These are phyloP conservation scores for Gypsophila paniculata DNA, from an alignment of 179 eudicot species.

Conservation along the genomic window DNA sequence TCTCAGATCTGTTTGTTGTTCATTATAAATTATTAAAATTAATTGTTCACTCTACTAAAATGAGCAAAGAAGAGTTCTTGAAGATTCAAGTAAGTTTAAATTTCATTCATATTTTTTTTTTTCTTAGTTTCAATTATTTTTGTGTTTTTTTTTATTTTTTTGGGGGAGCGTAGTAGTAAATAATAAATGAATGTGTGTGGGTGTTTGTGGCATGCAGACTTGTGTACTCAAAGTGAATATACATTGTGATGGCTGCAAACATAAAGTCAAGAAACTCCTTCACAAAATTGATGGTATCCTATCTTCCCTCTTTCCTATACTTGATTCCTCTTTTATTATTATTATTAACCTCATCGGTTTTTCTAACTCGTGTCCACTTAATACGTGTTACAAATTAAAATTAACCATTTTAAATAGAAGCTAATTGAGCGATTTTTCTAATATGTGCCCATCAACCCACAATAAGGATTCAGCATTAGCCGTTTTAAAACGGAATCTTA, in stretches of 20 bases:
- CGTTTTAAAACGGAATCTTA: no score
- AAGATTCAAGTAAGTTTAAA: slow-evolving; percentile 46
- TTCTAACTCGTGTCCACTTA: no score
- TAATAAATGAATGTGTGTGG: background rate
- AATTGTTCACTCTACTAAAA: background rate
- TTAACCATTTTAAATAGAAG: no score
- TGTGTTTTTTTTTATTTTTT: background rate
- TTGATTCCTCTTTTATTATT: background rate
- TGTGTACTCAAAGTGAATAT: slow-evolving; percentile 52
- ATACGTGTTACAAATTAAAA: no score
- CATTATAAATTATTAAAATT: no score
- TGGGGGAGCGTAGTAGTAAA: background rate
- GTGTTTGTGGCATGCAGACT: slow-evolving; percentile 36
- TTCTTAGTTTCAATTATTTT: background rate
- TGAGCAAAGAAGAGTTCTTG: slow-evolving; percentile 52
- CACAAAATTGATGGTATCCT: slow-evolving; percentile 48
- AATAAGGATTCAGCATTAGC: no score
- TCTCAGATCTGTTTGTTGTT: background rate
- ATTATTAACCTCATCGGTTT: background rate
- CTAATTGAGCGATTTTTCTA: no score
- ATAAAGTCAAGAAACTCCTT: slow-evolving; percentile 46
- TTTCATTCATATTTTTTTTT: no score
- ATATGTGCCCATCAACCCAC: no score
- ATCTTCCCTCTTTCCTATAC: background rate
- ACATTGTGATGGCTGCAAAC: slow-evolving; percentile 53